These are phyloP conservation scores for Moringa oleifera DNA, from an alignment of 345 rosid species.

Conservation along the genomic window DNA sequence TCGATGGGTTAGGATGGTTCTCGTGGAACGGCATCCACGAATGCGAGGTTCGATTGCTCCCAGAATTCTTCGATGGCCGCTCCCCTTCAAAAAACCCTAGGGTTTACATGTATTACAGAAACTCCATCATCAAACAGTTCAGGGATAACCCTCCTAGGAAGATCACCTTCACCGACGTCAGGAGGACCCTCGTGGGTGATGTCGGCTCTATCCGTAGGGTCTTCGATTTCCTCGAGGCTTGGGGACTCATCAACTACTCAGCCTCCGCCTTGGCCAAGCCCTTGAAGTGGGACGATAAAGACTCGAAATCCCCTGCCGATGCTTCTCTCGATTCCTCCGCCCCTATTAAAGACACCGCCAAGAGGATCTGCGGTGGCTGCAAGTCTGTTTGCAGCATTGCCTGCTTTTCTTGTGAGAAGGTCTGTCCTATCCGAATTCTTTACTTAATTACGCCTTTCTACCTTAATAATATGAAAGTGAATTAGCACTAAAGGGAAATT, in stretches of 20 bases:
- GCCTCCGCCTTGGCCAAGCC: constrained; percentile 48
- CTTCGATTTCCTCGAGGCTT: constrained; percentile 79
- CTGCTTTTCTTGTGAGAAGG: constrained; percentile 89
- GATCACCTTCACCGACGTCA: constrained; percentile 76
- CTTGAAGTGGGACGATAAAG: constrained; percentile 89
- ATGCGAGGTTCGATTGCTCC: constrained; percentile 69
- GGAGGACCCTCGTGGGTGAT: constrained; percentile 74
- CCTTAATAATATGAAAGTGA: no score
- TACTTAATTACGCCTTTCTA: no score
- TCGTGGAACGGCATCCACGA: constrained; percentile 57
- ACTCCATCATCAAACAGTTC: constrained; percentile 65
- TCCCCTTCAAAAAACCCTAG: constrained; percentile 60
- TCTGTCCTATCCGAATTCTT: no score
- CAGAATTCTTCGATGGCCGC: constrained; percentile 71
- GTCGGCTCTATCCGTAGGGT: constrained; percentile 90
- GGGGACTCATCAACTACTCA: constrained; percentile 83
- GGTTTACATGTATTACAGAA: constrained; percentile 57
- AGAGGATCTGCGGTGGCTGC: constrained; percentile 76
- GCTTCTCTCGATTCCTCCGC: constrained; percentile 27
- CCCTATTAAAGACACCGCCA: constrained; percentile 35
- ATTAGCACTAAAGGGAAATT: no score
- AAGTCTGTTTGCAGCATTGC: constrained; percentile 75
- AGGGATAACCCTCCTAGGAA: constrained; percentile 56
- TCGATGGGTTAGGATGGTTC: constrained; percentile 62
- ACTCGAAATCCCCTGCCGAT: constrained; percentile 39